Evolutionary conservation across 495 filamentous ascomycete genomes (phyloP).

Genomic region (Aspergillus nanangensis): DNA sequence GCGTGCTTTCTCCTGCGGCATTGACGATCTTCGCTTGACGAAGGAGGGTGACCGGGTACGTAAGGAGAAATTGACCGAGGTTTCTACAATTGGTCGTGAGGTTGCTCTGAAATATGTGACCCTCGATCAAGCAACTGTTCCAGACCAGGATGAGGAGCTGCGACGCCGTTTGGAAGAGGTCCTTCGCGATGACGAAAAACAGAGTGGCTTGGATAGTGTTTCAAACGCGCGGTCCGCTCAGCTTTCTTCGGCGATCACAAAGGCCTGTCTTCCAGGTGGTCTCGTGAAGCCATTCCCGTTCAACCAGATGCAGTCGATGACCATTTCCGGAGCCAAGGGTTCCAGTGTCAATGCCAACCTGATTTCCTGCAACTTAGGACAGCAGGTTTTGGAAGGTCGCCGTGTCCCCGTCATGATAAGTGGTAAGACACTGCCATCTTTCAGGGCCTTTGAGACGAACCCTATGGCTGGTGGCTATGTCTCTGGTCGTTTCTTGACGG

Average conservation of each 20-base stretch:
- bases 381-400: conserved; percentile 93
- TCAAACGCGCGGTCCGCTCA: conserved; percentile 66
- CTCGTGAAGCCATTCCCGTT: conserved; percentile 89
- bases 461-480: conserved; percentile 93
- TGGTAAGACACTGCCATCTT: conserved; percentile 94
- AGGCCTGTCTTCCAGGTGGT: conserved; percentile 70
- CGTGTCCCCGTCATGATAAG: conserved; percentile 97
- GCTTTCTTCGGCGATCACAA: conserved; percentile 76
- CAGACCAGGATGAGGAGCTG: conserved; percentile 63
- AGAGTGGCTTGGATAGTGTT: conserved; percentile 78
- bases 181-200: conserved; percentile 84
- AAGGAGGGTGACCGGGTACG: conserved; percentile 70
- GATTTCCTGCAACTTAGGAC: conserved; percentile 95
- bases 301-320: conserved; percentile 99
- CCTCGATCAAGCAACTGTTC: conserved; percentile 57
- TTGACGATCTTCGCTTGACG: conserved; percentile 91
- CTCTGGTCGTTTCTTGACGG: conserved; percentile 94
- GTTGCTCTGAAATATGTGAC: conserved; percentile 90
- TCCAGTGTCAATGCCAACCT: conserved; percentile 89
- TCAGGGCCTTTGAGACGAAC: conserved; percentile 84
- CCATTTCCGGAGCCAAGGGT: conserved; percentile 93
- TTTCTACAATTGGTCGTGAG: conserved; percentile 70
- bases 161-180: conserved; percentile 80
- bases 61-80: conserved; percentile 62
- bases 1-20: conserved; percentile 93